These are phyloP conservation scores for Tillandsia fasciculata DNA, from an alignment of 176 grass and related monocot genomes.

Conservation along the genomic window DNA sequence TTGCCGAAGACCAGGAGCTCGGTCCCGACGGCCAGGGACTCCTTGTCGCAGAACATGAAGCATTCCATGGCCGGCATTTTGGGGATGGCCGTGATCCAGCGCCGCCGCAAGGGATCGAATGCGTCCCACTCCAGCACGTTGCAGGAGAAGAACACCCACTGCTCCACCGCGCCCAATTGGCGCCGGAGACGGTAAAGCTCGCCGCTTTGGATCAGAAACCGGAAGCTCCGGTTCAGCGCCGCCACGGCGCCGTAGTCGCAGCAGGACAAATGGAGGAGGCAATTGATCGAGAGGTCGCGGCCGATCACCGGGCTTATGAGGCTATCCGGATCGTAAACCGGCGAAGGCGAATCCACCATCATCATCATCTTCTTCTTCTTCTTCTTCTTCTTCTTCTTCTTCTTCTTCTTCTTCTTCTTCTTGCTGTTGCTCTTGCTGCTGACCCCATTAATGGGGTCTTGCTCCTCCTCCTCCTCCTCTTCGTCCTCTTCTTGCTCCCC, in stretches of 20 bases:
- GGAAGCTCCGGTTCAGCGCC: slow-evolving; percentile 53
- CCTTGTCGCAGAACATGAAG: slow-evolving; percentile 88
- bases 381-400: too few species aligned
- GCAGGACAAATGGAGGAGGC: slow-evolving; percentile 56
- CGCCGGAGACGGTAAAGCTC: slow-evolving; percentile 66
- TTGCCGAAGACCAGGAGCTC: slow-evolving; percentile 92
- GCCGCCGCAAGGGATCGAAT: slow-evolving; percentile 63
- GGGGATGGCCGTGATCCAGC: slow-evolving; percentile 69
- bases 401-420: too few species aligned
- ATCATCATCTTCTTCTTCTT: too few species aligned
- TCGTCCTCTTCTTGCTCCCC: too few species aligned
- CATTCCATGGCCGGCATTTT: slow-evolving; percentile 82
- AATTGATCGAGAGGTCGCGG: slow-evolving; percentile 80
- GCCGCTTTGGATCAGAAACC: slow-evolving; percentile 50
- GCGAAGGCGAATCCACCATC: slow-evolving; percentile 25
- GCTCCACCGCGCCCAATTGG: slow-evolving; percentile 52
- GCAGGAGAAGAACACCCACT: slow-evolving; percentile 98
- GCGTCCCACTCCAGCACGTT: slow-evolving; percentile 85
- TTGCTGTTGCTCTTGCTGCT: neutral
- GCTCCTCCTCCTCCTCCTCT: too few species aligned
- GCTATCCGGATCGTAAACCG: slow-evolving; percentile 47
- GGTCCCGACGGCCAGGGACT: slow-evolving; percentile 84
- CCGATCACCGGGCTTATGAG: slow-evolving; percentile 65
- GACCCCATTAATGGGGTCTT: slow-evolving; percentile 28
- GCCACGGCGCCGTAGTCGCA: slow-evolving; percentile 77